phyloP scores from a whole-genome alignment of 1,284 basidiomycete genomes.

The Takashimella tepidaria region DNA sequence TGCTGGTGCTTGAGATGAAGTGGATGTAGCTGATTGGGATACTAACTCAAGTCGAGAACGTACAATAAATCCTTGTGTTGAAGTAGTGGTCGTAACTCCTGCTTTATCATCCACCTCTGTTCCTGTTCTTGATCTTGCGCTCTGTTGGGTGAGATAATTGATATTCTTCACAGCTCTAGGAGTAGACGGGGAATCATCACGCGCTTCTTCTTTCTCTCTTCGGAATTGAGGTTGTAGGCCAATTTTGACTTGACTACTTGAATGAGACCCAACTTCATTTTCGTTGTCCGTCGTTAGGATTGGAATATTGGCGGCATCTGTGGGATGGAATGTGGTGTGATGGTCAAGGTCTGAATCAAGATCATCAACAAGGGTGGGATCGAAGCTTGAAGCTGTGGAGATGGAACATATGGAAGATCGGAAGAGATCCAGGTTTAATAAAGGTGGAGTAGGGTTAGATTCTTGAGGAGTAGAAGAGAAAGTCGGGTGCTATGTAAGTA shows the following conservation, averaged over 20 bases:
- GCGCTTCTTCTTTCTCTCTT: not conserved
- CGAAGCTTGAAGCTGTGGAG: conserved; percentile 7
- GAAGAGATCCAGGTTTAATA: conserved; percentile 41
- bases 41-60: conserved; percentile 6
- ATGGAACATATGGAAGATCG: conserved; percentile 38
- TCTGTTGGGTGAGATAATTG: not conserved
- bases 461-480: not conserved
- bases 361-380: not conserved
- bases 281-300: too few species aligned
- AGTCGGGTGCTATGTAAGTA: not conserved
- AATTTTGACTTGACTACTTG: not conserved
- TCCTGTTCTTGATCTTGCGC: too few species aligned
- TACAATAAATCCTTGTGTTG: conserved; percentile 21
- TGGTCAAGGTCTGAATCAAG: conserved; percentile 11
- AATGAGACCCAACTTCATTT: too few species aligned
- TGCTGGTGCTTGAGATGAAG: not conserved
- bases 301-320: conserved; percentile 17
- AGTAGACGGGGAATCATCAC: not conserved
- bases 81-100: conserved; percentile 12
- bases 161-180: not conserved
- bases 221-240: not conserved
- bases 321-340: conserved; percentile 24
- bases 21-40: not conserved
- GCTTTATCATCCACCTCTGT: too few species aligned
- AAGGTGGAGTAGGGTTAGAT: conserved; percentile 9